These are phyloP conservation scores for Turritis glabra DNA, from an alignment of 345 rosid species.

Conservation along the genomic window DNA sequence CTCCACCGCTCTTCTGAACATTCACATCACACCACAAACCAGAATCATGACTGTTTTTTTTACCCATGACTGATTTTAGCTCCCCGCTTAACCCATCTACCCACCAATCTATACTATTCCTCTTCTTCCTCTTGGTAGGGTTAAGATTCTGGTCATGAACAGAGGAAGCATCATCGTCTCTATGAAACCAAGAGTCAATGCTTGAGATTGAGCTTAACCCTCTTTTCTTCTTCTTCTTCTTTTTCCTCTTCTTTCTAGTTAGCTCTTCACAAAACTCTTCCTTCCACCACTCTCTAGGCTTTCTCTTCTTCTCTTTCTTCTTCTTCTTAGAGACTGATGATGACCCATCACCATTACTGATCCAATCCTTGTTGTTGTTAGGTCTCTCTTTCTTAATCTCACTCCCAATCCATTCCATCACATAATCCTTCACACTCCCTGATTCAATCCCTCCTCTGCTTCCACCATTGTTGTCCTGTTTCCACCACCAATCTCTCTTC, in stretches of 20 bases:
- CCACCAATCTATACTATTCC: conserved; percentile 73
- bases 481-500: conserved; percentile 79
- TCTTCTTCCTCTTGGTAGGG: conserved; percentile 48
- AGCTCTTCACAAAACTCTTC: conserved; percentile 83
- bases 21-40: conserved; percentile 56
- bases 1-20: conserved; percentile 72
- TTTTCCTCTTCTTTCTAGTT: conserved; percentile 48
- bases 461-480: conserved; percentile 58
- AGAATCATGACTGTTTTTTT: conserved; percentile 57
- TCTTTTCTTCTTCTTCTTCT: conserved; percentile 58
- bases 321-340: conserved; percentile 44
- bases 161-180: conserved; percentile 47
- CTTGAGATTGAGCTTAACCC: conserved; percentile 42
- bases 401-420: conserved; percentile 81
- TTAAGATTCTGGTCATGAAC: conserved; percentile 38
- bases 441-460: conserved; percentile 51
- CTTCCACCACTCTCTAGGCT: conserved; percentile 88
- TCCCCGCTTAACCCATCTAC: conserved; percentile 76
- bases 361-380: conserved; percentile 33
- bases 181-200: conserved; percentile 70
- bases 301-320: conserved; percentile 55
- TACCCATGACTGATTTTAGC: conserved; percentile 38
- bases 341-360: conserved; percentile 34
- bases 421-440: conserved; percentile 77
- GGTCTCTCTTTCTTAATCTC: conserved; percentile 76